Conservation (phyloP, 768 basidiomycete genomes). For the Udeniomyces megalosporus region DNA sequence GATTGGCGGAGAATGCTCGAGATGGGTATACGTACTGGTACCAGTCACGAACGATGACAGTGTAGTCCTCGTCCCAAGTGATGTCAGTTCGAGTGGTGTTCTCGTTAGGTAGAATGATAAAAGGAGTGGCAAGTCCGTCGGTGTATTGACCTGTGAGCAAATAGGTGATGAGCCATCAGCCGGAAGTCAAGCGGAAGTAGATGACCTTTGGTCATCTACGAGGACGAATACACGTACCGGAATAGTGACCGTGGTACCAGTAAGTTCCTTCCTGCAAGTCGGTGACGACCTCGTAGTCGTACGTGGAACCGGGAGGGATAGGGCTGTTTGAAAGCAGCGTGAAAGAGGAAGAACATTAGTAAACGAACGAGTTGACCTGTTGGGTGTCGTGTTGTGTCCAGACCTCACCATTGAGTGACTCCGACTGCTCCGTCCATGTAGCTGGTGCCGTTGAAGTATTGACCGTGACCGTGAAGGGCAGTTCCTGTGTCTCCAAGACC, state of each 20-base stretch:
- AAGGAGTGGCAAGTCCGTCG: constrained; percentile 77
- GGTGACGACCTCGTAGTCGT: constrained; percentile 51
- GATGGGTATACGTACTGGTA: constrained; percentile 64
- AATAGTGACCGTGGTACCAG: constrained; percentile 29
- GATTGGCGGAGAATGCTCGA: constrained; percentile 36
- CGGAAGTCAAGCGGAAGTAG: neutral
- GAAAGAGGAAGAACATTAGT: neutral
- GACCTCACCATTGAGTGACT: constrained; percentile 62
- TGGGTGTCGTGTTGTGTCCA: neutral
- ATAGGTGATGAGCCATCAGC: neutral
- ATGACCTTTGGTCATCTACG: neutral
- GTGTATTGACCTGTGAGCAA: constrained; percentile 49
- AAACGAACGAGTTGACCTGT: neutral
- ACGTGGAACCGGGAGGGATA: constrained; percentile 53
- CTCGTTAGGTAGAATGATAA: constrained; percentile 45
- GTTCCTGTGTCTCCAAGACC: constrained; percentile 45
- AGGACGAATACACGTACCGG: constrained; percentile 31
- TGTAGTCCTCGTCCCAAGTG: constrained; percentile 77
- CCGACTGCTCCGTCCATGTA: constrained; percentile 81
- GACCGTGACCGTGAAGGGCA: constrained; percentile 80
- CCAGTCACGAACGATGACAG: constrained; percentile 76
- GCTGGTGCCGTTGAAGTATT: constrained; percentile 73
- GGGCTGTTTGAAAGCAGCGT: neutral
- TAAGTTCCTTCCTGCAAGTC: constrained; percentile 25
- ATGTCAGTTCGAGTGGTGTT: constrained; percentile 36